Conservation (phyloP, 768 basidiomycete genomes). For the Lyophyllum semitale region DNA sequence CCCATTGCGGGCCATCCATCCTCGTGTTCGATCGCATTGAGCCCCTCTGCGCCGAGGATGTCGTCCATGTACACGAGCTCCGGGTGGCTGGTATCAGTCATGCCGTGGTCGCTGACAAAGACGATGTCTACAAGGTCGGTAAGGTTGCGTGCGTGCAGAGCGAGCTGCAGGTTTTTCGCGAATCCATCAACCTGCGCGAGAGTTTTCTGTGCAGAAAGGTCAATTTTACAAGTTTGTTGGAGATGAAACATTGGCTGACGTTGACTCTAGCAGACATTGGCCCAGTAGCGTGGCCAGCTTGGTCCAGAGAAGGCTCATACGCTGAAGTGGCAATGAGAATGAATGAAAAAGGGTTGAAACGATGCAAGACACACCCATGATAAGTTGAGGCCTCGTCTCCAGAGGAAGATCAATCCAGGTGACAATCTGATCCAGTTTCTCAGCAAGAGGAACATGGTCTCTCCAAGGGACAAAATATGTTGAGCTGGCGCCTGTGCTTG, state of each 20-base stretch:
- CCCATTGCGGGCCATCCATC: slow-evolving; percentile 95
- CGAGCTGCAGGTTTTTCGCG: slow-evolving; percentile 65
- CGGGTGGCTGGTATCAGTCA: slow-evolving; percentile 84
- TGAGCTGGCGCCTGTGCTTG: slow-evolving; percentile 60
- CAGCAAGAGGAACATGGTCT: slow-evolving; percentile 64
- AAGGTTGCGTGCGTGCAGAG: slow-evolving; percentile 70
- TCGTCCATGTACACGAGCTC: slow-evolving; percentile 81
- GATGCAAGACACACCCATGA: slow-evolving; percentile 55
- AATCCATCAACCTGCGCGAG: slow-evolving; percentile 73
- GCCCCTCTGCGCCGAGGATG: slow-evolving; percentile 67
- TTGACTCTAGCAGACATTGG: slow-evolving; percentile 73
- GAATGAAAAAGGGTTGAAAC: slow-evolving; percentile 3
- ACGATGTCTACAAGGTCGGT: slow-evolving; percentile 84
- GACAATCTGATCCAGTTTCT: slow-evolving; percentile 78
- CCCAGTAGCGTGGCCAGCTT: slow-evolving; percentile 76
- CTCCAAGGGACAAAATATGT: slow-evolving; percentile 83
- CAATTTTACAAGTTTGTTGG: background rate
- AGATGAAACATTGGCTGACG: slow-evolving; percentile 39
- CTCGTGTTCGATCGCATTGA: slow-evolving; percentile 62
- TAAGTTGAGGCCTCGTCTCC: slow-evolving; percentile 72
- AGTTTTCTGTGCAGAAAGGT: slow-evolving; percentile 46
- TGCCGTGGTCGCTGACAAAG: slow-evolving; percentile 91
- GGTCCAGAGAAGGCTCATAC: slow-evolving; percentile 85
- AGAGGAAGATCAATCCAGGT: slow-evolving; percentile 82
- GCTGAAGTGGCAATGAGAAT: slow-evolving; percentile 36